phyloP scores from a whole-genome alignment of 2,329 filamentous ascomycete species.

The Colletotrichum tamarilloi region DNA sequence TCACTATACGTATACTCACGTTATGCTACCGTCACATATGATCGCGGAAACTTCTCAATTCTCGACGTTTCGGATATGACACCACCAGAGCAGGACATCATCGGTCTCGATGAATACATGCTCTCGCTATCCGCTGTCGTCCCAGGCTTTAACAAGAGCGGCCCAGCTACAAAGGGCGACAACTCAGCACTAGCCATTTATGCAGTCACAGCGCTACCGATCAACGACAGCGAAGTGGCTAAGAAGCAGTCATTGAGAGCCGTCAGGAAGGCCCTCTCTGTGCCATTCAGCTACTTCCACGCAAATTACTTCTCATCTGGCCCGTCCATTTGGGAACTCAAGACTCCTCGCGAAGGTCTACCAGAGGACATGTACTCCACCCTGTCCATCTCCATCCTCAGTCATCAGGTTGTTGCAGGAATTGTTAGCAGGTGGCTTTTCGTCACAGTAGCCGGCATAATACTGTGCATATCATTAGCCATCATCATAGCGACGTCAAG shows the following conservation, averaged over 20 bases:
- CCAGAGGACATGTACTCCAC: conserved; percentile 25
- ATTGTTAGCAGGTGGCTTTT: conserved; percentile 25
- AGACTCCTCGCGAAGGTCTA: conserved; percentile 10
- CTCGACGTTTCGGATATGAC: conserved; percentile 25
- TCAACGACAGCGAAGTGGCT: conserved; percentile 31
- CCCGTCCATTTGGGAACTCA: conserved; percentile 23
- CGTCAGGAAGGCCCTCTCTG: conserved; percentile 28
- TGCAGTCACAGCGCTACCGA: conserved; percentile 29
- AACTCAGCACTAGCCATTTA: conserved; percentile 32
- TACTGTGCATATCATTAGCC: not conserved
- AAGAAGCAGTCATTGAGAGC: conserved; percentile 28
- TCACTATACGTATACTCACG: conserved; percentile 27
- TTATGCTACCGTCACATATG: conserved; percentile 24
- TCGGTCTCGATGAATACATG: conserved; percentile 23
- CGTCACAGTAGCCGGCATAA: conserved; percentile 10
- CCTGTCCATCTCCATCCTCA: conserved; percentile 25
- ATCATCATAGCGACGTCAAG: conserved; percentile 24
- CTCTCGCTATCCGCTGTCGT: conserved; percentile 24
- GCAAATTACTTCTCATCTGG: conserved; percentile 20
- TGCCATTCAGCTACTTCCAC: conserved; percentile 31
- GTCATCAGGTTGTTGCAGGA: conserved; percentile 29
- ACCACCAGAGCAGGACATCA: not conserved
- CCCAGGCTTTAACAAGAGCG: conserved; percentile 22
- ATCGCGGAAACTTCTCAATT: conserved; percentile 30
- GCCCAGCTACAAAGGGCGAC: conserved; percentile 8